These are phyloP conservation scores for Chytridium lagenaria DNA, from an alignment of 371 early-diverging fungal species.

Conservation along the genomic window DNA sequence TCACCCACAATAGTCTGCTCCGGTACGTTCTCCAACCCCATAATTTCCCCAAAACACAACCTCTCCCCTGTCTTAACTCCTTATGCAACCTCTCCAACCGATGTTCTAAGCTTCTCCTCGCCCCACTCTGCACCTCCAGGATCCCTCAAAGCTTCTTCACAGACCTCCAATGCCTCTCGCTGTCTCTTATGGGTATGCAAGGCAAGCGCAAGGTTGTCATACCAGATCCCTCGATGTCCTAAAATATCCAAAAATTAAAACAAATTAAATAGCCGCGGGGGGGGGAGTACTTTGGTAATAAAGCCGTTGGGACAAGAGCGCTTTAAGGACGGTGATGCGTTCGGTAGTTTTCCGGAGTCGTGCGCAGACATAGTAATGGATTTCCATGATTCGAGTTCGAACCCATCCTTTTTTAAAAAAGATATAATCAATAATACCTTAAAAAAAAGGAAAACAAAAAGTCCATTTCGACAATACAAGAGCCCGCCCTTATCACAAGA, in stretches of 20 bases:
- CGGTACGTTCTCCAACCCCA: slow-evolving; percentile 21
- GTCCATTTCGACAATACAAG: background rate
- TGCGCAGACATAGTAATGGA: background rate
- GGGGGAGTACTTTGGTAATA: slow-evolving; percentile 15
- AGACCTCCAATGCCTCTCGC: slow-evolving; percentile 15
- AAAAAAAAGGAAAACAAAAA: slow-evolving; percentile 9
- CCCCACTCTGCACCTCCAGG: slow-evolving; percentile 26
- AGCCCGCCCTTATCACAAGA: too few species aligned
- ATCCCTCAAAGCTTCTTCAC: slow-evolving; percentile 35
- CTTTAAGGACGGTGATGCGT: background rate
- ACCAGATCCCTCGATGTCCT: slow-evolving; percentile 38
- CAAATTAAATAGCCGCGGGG: background rate
- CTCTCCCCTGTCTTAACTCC: slow-evolving; percentile 8
- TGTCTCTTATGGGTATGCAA: slow-evolving; percentile 11
- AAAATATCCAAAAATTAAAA: too few species aligned
- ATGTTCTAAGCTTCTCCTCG: slow-evolving; percentile 18
- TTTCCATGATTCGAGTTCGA: slow-evolving; percentile 35
- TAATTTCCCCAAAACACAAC: slow-evolving; percentile 5
- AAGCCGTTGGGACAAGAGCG: slow-evolving; percentile 31
- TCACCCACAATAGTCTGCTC: background rate
- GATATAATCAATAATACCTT: too few species aligned
- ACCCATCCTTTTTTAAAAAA: slow-evolving; percentile 27
- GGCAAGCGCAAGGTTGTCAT: slow-evolving; percentile 31
- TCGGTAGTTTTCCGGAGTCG: slow-evolving; percentile 19
- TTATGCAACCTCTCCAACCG: slow-evolving; percentile 23